A percentile compares a stretch with the other conserved stretches of the same genome.
Conservation (phyloP, 352 stramenopile species). For the Pythium folliculosum region DNA sequence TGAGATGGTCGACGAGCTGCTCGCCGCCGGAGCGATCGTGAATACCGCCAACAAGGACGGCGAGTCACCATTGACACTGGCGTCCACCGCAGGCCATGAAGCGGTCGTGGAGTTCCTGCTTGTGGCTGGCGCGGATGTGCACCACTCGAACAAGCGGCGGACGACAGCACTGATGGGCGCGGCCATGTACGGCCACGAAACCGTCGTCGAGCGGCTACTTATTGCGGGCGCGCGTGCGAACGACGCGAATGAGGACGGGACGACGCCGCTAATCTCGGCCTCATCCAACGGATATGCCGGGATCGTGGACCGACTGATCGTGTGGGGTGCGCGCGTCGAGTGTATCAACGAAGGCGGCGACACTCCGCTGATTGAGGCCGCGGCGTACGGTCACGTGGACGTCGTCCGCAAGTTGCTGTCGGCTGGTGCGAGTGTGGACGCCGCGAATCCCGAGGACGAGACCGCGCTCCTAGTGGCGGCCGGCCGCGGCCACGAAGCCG, state of each 20-base stretch:
- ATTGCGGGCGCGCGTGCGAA: slow-evolving; percentile 2
- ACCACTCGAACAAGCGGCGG: slow-evolving; percentile 2
- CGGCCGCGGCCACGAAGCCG: not conserved
- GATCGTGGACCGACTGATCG: not conserved
- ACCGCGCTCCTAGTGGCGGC: not conserved
- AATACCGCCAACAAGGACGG: not conserved
- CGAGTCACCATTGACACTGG: not conserved
- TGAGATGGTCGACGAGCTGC: not conserved
- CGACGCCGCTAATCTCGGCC: not conserved
- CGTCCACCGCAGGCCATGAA: not conserved
- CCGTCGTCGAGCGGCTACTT: not conserved
- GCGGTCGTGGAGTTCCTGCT: not conserved
- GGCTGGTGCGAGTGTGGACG: not conserved
- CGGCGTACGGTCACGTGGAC: not conserved
- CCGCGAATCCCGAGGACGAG: not conserved
- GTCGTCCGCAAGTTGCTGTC: not conserved
- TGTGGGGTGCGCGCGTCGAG: not conserved
- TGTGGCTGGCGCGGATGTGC: not conserved
- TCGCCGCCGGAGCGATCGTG: not conserved
- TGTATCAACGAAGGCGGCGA: not conserved
- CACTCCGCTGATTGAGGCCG: not conserved
- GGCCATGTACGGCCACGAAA: not conserved
- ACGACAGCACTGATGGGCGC: not conserved
- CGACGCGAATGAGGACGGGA: not conserved
- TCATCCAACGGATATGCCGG: not conserved